phyloP scores from a whole-genome alignment of 2,329 filamentous ascomycete genomes.

The Onygenales sp. region DNA sequence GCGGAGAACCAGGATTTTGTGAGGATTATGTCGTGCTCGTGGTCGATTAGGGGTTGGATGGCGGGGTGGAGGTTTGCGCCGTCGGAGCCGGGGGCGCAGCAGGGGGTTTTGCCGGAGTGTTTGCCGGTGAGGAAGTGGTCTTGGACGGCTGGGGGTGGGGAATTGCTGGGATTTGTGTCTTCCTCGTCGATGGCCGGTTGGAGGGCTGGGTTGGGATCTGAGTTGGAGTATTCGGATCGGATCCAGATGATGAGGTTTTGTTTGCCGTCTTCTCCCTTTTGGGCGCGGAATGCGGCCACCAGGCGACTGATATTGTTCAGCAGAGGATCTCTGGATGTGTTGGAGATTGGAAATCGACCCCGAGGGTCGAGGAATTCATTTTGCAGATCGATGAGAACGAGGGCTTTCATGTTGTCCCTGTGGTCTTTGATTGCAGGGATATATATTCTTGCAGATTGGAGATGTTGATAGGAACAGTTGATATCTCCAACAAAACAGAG shows the following conservation, averaged over 20 bases:
- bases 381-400: conserved; percentile 2
- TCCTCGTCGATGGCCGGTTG: not conserved
- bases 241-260: not conserved
- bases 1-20: conserved; percentile 1
- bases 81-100: conserved; percentile 1
- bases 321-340: not conserved
- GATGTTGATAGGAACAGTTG: no score
- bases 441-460: no score
- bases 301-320: not conserved
- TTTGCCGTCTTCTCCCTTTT: not conserved
- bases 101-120: conserved; percentile 1
- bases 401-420: not conserved
- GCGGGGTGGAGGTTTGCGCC: not conserved
- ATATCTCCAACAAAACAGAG: no score
- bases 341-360: not conserved
- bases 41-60: not conserved
- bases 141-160: not conserved
- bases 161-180: not conserved
- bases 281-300: not conserved
- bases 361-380: conserved; percentile 2
- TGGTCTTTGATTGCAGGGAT: not conserved
- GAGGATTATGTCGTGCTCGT: not conserved
- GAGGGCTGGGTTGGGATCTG: not conserved
- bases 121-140: conserved; percentile 2
- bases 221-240: not conserved